Evolutionary conservation across 805 yeast species (phyloP), one percentile per base, ranked within the genome.

Genomic region (Saturnispora serradocipensis): DNA sequence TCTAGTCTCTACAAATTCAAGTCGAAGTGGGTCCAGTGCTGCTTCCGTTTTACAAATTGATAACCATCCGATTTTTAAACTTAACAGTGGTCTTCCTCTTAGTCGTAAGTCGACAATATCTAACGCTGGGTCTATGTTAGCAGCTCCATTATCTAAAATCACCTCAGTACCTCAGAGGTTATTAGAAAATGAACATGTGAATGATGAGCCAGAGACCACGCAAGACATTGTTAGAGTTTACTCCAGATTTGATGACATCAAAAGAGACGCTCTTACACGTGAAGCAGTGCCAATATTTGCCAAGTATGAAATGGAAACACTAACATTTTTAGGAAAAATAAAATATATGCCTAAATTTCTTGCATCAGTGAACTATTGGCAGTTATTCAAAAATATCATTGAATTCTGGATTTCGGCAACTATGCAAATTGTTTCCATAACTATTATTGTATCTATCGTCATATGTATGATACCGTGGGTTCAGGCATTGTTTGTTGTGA

Each of bases 391-490:
- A 39, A 24, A 32, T 48, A 46, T 53, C 54, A 8, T 49, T 4
- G 50, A 34, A 16, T 40, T 56, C 32, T 56, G 58, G 58, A 40
- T 56, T 11, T 52, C 77, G 49, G 85, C 83, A 63, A 78, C 83
- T 52, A 58, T 70, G 30, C 74, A 89, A 32, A 95, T 96, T 0
- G 86, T 82, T 13, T 84, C 96, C 0, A 55, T 86, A 4, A 72
- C 89, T 0, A 74, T 88, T n/a, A 70, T 90, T 6, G 47, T 82
- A 0, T 75, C 91, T 1, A 68, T 90, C 25, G 70, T 76, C 1
- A 72, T 88, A 24, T 77, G 91, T 4, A 82, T 91, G 86, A 74
- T 91, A n/a, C 96, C 97, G 1, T 91, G 96, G 77, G 69, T 86
- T 2, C 80, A 83, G 54, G 84, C 88, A 0, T 70, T 85, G 16